These are phyloP conservation scores for Stephania japonica DNA, from an alignment of 164 flowering plant species.

Conservation along the genomic window DNA sequence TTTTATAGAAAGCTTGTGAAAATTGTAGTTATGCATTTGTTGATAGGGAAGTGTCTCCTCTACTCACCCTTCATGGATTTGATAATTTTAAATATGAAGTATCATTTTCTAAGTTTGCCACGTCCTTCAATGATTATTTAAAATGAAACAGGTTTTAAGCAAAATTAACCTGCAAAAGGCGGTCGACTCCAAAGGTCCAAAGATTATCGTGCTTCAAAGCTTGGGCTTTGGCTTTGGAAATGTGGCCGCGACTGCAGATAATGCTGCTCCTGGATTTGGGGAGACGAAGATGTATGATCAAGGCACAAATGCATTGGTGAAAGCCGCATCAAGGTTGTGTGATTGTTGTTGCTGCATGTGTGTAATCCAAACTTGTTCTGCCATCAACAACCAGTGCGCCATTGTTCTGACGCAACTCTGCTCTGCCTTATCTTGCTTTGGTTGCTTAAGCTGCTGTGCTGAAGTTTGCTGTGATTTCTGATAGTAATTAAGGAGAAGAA, in stretches of 20 bases:
- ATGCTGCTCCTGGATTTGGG: slow-evolving; percentile 33
- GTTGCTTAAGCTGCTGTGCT: slow-evolving; percentile 58
- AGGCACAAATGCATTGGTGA: slow-evolving; percentile 38
- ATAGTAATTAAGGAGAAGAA: neutral
- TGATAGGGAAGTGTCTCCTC: neutral
- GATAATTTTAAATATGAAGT: too few relatives aligned
- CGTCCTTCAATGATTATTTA: neutral
- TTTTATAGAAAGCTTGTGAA: too few relatives aligned
- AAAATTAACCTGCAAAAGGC: slow-evolving; percentile 19
- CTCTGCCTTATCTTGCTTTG: slow-evolving; percentile 52
- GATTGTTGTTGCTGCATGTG: slow-evolving; percentile 66
- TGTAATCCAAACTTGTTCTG: slow-evolving; percentile 51
- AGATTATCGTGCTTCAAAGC: slow-evolving; percentile 28
- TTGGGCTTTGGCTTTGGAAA: slow-evolving; percentile 62
- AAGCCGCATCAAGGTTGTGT: slow-evolving; percentile 47
- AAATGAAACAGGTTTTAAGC: slow-evolving; percentile 9
- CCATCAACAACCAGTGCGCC: slow-evolving; percentile 58
- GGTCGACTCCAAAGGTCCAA: slow-evolving; percentile 22
- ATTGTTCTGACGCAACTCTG: slow-evolving; percentile 50
- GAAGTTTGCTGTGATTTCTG: slow-evolving; percentile 36
- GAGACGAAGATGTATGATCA: slow-evolving; percentile 29
- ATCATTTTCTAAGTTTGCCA: too few relatives aligned
- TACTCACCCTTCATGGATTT: neutral
- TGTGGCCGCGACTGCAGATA: slow-evolving; percentile 54
- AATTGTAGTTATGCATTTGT: neutral